Percentiles rank a stretch among this genome's conserved stretches.
phyloP scores from a whole-genome alignment of 2,329 filamentous ascomycete genomes.

The Juglanconis sp. region DNA sequence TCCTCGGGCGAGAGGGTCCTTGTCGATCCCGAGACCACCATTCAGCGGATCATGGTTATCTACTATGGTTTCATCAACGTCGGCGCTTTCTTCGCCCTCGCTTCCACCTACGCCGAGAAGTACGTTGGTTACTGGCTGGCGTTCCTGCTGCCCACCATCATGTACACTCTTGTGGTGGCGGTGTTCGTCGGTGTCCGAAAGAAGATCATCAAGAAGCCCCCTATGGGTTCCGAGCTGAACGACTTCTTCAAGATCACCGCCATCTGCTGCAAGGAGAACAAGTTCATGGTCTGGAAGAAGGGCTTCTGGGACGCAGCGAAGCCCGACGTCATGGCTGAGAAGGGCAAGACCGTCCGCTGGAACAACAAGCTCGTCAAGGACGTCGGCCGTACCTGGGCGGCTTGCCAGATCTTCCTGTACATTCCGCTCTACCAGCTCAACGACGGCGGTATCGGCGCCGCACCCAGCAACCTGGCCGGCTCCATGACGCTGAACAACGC shows the following conservation, averaged over 20 bases:
- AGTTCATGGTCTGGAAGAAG: conserved; percentile 51
- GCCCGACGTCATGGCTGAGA: conserved; percentile 48
- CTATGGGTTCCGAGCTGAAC: conserved; percentile 63
- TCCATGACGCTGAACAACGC: conserved; percentile 46
- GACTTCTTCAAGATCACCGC: conserved; percentile 55
- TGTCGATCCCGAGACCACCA: conserved; percentile 43
- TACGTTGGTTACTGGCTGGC: conserved; percentile 75
- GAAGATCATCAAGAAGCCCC: conserved; percentile 53
- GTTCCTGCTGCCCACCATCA: conserved; percentile 47
- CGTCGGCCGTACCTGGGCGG: conserved; percentile 48
- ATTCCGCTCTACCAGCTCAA: conserved; percentile 39
- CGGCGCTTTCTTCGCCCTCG: conserved; percentile 57
- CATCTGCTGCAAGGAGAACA: conserved; percentile 49
- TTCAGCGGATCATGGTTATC: conserved; percentile 43
- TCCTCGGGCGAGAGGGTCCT: conserved; percentile 42
- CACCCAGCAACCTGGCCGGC: conserved; percentile 35
- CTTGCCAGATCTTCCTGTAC: conserved; percentile 38
- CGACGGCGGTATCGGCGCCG: conserved; percentile 37
- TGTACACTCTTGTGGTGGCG: conserved; percentile 58
- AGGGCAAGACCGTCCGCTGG: conserved; percentile 53
- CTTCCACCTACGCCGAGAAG: conserved; percentile 72
- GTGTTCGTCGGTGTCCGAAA: conserved; percentile 57
- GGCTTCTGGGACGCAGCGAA: conserved; percentile 58
- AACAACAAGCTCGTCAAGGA: conserved; percentile 67
- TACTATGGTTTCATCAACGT: conserved; percentile 67